phyloP scores from a whole-genome alignment of 331 rosid species.

The Phaseolus coccineus region DNA sequence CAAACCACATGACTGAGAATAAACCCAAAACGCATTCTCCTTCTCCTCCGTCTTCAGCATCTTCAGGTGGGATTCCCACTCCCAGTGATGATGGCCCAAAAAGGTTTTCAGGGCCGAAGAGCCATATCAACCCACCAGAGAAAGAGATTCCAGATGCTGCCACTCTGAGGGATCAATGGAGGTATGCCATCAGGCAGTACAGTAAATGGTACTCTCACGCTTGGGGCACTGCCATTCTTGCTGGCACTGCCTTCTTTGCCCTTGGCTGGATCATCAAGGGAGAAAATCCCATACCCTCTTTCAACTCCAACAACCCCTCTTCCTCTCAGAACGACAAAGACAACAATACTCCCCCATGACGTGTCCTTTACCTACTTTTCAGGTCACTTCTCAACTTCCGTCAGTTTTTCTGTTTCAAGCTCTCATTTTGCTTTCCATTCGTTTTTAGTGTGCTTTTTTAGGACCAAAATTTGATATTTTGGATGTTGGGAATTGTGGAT shows the following conservation, averaged over 20 bases:
- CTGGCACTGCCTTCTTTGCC: slow-evolving; percentile 85
- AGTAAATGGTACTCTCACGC: slow-evolving; percentile 89
- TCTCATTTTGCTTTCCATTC: not conserved
- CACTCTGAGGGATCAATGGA: slow-evolving; percentile 92
- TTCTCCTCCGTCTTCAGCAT: slow-evolving; percentile 55
- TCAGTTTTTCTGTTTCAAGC: not conserved
- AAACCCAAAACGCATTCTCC: slow-evolving; percentile 46
- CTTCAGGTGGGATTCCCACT: slow-evolving; percentile 30
- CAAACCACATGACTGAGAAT: slow-evolving; percentile 48
- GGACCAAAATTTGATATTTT: not conserved
- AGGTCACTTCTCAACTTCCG: slow-evolving; percentile 18
- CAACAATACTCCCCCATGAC: slow-evolving; percentile 43
- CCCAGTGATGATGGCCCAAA: slow-evolving; percentile 6
- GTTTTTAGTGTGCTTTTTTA: not conserved
- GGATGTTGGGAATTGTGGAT: not conserved
- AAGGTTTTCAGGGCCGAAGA: slow-evolving; percentile 47
- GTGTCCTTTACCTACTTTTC: not conserved
- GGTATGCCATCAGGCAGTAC: slow-evolving; percentile 74
- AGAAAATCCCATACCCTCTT: slow-evolving; percentile 81
- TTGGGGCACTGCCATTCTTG: slow-evolving; percentile 96
- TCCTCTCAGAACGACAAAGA: slow-evolving; percentile 19
- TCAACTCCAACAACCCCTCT: slow-evolving; percentile 43
- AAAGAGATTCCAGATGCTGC: slow-evolving; percentile 68
- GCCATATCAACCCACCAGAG: slow-evolving; percentile 72
- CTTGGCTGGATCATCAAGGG: slow-evolving; percentile 97